A percentile compares a stretch with the other conserved stretches of the same genome.
These are phyloP conservation scores for Scleromitrula shiraiana DNA, from an alignment of 2,329 filamentous ascomycete species.

Conservation along the genomic window DNA sequence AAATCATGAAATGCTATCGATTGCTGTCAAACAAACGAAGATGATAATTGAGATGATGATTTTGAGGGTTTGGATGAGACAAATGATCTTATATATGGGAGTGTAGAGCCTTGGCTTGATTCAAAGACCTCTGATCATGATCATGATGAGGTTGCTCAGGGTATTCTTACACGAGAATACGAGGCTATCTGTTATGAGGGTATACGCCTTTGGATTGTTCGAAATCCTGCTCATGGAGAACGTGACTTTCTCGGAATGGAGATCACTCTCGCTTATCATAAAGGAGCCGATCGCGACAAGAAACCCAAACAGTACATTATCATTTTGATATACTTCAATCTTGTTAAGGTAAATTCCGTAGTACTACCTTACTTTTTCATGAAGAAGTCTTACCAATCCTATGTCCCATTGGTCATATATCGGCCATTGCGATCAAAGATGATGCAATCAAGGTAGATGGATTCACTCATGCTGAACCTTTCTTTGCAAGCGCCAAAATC, in stretches of 20 bases:
- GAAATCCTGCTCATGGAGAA: slow-evolving; percentile 9
- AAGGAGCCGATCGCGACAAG: slow-evolving; percentile 14
- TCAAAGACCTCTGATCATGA: neutral
- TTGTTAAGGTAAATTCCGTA: slow-evolving; percentile 11
- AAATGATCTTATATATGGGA: neutral
- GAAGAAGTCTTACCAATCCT: slow-evolving; percentile 17
- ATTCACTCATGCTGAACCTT: slow-evolving; percentile 10
- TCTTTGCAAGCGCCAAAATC: slow-evolving; percentile 14
- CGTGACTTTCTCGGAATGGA: slow-evolving; percentile 15
- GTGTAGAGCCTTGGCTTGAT: neutral
- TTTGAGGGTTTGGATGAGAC: neutral
- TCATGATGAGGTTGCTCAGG: neutral
- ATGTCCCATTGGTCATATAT: slow-evolving; percentile 16
- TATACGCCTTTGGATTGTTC: slow-evolving; percentile 9
- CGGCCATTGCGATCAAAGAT: slow-evolving; percentile 14
- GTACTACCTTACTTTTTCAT: slow-evolving; percentile 17
- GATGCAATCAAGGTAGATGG: slow-evolving; percentile 13
- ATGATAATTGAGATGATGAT: neutral
- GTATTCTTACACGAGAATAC: neutral
- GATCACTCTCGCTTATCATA: slow-evolving; percentile 13
- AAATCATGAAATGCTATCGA: neutral
- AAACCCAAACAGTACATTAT: slow-evolving; percentile 17
- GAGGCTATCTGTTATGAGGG: slow-evolving; percentile 9
- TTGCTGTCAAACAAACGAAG: neutral
- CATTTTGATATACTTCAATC: neutral